These are phyloP conservation scores for Fusarium albidum DNA, from an alignment of 2,329 filamentous ascomycete species.

Conservation along the genomic window DNA sequence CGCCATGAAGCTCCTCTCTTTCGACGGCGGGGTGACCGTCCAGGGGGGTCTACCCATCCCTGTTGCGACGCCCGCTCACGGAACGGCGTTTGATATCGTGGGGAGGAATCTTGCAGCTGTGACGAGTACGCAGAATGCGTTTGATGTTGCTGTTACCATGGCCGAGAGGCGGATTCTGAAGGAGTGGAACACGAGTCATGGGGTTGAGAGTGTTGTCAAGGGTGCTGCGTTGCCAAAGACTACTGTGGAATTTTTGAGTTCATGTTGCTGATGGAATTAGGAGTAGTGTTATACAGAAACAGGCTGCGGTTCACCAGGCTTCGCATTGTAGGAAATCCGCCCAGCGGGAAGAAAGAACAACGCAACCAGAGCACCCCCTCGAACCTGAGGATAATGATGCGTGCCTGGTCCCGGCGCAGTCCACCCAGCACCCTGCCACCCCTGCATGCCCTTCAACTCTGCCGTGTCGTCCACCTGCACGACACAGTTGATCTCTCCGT, in stretches of 20 bases:
- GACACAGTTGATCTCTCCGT: slow-evolving; percentile 65
- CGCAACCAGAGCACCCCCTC: slow-evolving; percentile 58
- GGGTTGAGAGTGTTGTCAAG: too few relatives aligned
- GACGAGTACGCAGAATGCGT: slow-evolving; percentile 44
- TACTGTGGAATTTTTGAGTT: too few relatives aligned
- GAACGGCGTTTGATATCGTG: slow-evolving; percentile 22
- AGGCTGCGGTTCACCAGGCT: too few relatives aligned
- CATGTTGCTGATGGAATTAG: too few relatives aligned
- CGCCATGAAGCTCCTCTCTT: slow-evolving; percentile 45
- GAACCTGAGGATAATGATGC: slow-evolving; percentile 64
- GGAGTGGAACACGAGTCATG: too few relatives aligned
- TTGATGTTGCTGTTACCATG: slow-evolving; percentile 43
- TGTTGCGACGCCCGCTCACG: slow-evolving; percentile 39
- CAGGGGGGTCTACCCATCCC: slow-evolving; percentile 44
- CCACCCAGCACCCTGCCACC: slow-evolving; percentile 65
- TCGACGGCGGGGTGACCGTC: slow-evolving; percentile 46
- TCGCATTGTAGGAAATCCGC: slow-evolving; percentile 59
- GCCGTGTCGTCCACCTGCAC: slow-evolving; percentile 57
- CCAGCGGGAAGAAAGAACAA: slow-evolving; percentile 65
- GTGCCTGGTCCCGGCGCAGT: slow-evolving; percentile 62
- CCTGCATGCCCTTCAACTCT: slow-evolving; percentile 63
- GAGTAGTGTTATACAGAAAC: too few relatives aligned
- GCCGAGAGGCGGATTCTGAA: slow-evolving; percentile 28
- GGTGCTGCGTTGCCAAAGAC: too few relatives aligned
- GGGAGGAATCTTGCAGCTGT: slow-evolving; percentile 42